Evolutionary conservation across 257 asterid genomes (phyloP), one percentile per base, ranked within the genome.

Genomic region (Paraleonurus japonicus): DNA sequence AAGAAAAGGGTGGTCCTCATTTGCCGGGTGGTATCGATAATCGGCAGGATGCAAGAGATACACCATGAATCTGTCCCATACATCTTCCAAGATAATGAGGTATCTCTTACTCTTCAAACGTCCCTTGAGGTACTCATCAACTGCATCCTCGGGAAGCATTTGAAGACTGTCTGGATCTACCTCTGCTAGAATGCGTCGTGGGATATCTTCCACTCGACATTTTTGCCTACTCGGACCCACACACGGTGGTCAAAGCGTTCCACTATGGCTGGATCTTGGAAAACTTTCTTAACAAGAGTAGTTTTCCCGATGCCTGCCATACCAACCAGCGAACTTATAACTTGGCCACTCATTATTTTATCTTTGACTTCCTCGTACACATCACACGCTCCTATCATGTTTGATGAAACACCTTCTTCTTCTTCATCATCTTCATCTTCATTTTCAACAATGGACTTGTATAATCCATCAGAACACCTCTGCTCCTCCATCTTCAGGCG

Each of bases 11-110:
- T n/a, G n/a, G n/a, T n/a, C n/a, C n/a, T n/a, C n/a, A n/a, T n/a
- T n/a, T n/a, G n/a, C n/a, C n/a, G n/a, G n/a, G n/a, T n/a, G n/a
- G 13, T 69, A 69, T 8, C 41, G 22, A 9, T 54, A 53, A 0
- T 22, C 54, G n/a, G n/a, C n/a, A 16, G 41, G 64, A 1, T 69
- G 55, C 15, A 69, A 50, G 54, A 53, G 23, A 35, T 53, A 69
- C 54, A 22, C 16, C 1, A 9, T 71, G 2, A 11, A 1, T 10
- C 30, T 50, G 6, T 57, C 66, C 89, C 85, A 82, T 3, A 82
- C 61, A 9, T 80, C 87, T 48, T 85, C 87, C 47, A 82, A 3
- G 4, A 82, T 70, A 20, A 82, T 76, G 35, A 84, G 51, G 19
- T 43, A 43, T 13, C 17, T 43, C 51, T 43, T 3, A 4, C 19